These are phyloP conservation scores for Chenopodium berlandieri DNA, from an alignment of 148 eudicot genomes.

Conservation along the genomic window DNA sequence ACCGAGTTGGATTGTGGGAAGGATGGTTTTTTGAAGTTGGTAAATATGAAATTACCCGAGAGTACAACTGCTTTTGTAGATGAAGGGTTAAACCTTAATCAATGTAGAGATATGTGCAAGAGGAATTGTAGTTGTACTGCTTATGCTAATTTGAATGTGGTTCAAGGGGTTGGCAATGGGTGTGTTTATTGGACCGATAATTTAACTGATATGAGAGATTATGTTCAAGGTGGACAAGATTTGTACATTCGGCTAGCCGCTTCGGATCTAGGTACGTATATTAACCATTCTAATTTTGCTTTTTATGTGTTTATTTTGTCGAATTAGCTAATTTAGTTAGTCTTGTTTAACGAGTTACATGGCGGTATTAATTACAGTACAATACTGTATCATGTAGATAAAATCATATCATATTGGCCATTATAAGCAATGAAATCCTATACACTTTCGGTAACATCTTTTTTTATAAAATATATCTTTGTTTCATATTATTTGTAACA, in stretches of 20 bases:
- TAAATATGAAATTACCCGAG: slow-evolving; percentile 60
- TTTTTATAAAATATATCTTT: too few relatives aligned
- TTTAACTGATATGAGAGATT: slow-evolving; percentile 38
- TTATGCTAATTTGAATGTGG: slow-evolving; percentile 33
- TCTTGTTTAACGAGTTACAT: background rate
- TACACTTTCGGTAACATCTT: too few relatives aligned
- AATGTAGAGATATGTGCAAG: slow-evolving; percentile 46
- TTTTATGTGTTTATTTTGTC: background rate
- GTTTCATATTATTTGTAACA: too few relatives aligned
- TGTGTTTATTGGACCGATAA: slow-evolving; percentile 39
- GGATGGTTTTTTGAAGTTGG: slow-evolving; percentile 51
- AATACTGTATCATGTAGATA: too few relatives aligned
- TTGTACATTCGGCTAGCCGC: slow-evolving; percentile 36
- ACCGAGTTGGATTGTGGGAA: slow-evolving; percentile 32
- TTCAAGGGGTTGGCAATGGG: slow-evolving; percentile 31
- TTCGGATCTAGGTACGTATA: slow-evolving; percentile 38
- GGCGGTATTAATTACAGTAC: too few relatives aligned
- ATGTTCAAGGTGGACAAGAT: slow-evolving; percentile 39
- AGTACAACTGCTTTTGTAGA: slow-evolving; percentile 38
- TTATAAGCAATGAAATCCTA: too few relatives aligned
- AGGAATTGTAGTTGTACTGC: slow-evolving; percentile 60
- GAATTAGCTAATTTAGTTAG: background rate
- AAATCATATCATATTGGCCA: too few relatives aligned
- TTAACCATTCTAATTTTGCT: background rate
- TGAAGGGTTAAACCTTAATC: slow-evolving; percentile 30